Conservation (phyloP, 257 asterid genomes). For the Plantago elongata region DNA sequence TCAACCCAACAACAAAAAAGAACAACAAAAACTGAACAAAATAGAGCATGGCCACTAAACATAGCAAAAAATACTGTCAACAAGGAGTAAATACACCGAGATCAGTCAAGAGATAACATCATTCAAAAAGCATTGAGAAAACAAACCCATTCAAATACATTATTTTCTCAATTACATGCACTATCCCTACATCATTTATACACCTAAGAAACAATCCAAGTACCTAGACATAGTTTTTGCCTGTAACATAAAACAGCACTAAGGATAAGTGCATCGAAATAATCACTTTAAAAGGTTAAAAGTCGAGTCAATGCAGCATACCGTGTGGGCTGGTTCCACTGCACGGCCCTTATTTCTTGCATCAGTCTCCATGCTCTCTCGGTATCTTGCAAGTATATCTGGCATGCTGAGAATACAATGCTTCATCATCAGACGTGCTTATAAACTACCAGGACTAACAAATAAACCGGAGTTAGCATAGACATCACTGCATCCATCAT, state of each 20-base stretch:
- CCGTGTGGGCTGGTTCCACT: slow-evolving; percentile 34
- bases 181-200: background rate
- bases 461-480: no score
- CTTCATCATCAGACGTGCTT: background rate
- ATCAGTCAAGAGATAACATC: no score
- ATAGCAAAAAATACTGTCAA: no score
- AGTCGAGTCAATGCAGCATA: slow-evolving; percentile 10
- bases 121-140: no score
- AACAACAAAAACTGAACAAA: no score
- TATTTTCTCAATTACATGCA: no score
- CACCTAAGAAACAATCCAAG: background rate
- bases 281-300: background rate
- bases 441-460: background rate
- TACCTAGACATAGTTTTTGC: background rate
- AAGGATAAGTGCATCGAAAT: background rate
- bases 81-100: no score
- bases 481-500: no score
- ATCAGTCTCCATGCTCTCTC: slow-evolving; percentile 17
- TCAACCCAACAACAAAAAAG: background rate
- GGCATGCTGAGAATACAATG: slow-evolving; percentile 49
- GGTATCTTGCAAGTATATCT: slow-evolving; percentile 44
- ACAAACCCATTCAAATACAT: no score
- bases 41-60: no score
- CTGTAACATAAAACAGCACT: background rate
- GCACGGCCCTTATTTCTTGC: slow-evolving; percentile 18